A percentile compares a stretch with the other conserved stretches of the same genome.
These are phyloP conservation scores for Ustilago cynodontis DNA, from an alignment of 1,284 basidiomycete genomes.

Conservation along the genomic window DNA sequence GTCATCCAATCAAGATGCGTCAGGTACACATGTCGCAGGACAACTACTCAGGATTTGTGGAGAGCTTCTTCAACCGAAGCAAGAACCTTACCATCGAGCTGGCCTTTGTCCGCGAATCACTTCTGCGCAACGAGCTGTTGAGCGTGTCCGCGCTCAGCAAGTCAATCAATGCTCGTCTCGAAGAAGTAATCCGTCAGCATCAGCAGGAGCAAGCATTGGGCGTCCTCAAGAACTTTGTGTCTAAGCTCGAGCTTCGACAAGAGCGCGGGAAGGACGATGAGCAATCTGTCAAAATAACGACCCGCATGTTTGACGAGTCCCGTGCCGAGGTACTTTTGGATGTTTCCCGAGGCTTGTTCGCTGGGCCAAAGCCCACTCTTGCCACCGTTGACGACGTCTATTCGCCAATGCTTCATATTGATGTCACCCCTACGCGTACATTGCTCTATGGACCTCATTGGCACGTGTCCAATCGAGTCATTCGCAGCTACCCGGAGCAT, in stretches of 20 bases:
- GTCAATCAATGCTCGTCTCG: conserved; percentile 6
- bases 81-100: conserved; percentile 19
- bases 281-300: conserved; percentile 1
- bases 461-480: conserved; percentile 46
- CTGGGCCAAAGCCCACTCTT: conserved; percentile 5
- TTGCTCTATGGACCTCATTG: conserved; percentile 33
- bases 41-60: conserved; percentile 6
- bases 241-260: conserved; percentile 32
- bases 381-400: conserved; percentile 12
- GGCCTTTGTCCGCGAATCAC: conserved; percentile 33
- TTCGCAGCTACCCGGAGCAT: conserved; percentile 22
- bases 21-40: conserved; percentile 9
- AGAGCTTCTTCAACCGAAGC: conserved; percentile 25
- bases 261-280: conserved; percentile 25
- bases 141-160: conserved; percentile 15
- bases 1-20: neutral
- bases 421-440: conserved; percentile 31
- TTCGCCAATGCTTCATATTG: conserved; percentile 23
- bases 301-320: conserved; percentile 16
- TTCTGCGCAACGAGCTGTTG: conserved; percentile 36
- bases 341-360: conserved; percentile 3
- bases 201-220: conserved; percentile 16
- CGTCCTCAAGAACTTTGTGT: conserved; percentile 18
- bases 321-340: conserved; percentile 9
- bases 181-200: conserved; percentile 1